These are phyloP conservation scores for Coemansia sp. DNA, from an alignment of 192 early-diverging fungal species.

Conservation along the genomic window DNA sequence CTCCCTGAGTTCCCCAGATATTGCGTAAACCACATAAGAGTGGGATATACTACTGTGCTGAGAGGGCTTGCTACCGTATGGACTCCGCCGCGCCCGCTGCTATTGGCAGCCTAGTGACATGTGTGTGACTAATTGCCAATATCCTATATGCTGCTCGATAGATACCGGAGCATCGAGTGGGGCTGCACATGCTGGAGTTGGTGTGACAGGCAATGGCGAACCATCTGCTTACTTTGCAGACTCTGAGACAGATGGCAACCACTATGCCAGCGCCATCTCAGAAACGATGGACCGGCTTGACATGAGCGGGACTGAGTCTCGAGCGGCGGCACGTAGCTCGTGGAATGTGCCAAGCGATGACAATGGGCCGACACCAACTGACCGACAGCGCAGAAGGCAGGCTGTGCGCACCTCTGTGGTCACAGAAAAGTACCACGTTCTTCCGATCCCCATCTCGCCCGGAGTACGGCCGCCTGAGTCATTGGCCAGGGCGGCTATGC, in stretches of 20 bases:
- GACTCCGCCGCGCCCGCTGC: neutral
- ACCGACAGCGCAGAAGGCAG: constrained; percentile 38
- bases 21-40: neutral
- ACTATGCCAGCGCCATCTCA: constrained; percentile 3
- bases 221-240: constrained; percentile 37
- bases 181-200: neutral
- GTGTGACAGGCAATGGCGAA: constrained; percentile 12
- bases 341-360: constrained; percentile 42
- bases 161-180: neutral
- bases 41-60: constrained; percentile 3
- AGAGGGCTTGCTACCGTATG: constrained; percentile 3
- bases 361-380: neutral
- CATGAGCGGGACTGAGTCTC: neutral
- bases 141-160: neutral
- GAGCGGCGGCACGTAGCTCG: constrained; percentile 21
- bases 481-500: neutral
- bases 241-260: constrained; percentile 35
- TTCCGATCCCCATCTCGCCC: constrained; percentile 12
- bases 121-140: neutral
- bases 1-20: too few species aligned
- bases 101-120: neutral
- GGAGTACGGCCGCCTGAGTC: neutral
- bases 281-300: neutral
- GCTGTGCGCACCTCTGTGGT: constrained; percentile 23
- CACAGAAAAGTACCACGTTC: constrained; percentile 39